Evolutionary conservation across 805 yeast species (phyloP).

Genomic region (Schizosaccharomyces cryophilus): DNA sequence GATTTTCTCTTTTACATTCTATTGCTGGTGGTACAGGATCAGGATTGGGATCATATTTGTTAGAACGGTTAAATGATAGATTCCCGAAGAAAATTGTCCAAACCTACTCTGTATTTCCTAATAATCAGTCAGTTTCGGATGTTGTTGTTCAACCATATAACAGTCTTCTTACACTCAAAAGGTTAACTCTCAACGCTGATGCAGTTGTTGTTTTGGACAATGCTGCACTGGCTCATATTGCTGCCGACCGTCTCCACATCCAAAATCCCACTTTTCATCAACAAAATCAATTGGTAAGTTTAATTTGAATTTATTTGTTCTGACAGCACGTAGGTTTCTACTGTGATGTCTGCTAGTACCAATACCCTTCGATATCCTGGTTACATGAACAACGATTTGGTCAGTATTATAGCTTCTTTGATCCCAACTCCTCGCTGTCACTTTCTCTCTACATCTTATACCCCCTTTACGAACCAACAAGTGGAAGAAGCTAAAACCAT

Average conservation of each 20-base stretch:
- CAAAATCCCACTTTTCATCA: conserved; percentile 46
- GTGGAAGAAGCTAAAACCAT: conserved; percentile 34
- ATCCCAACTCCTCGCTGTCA: conserved; percentile 72
- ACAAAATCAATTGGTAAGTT: conserved; percentile 41
- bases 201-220: conserved; percentile 78
- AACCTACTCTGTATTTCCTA: conserved; percentile 72
- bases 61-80: conserved; percentile 58
- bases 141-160: conserved; percentile 98
- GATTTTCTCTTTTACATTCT: conserved; percentile 75
- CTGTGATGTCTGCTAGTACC: conserved; percentile 62
- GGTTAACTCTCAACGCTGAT: conserved; percentile 68
- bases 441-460: conserved; percentile 44
- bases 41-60: conserved; percentile 64
- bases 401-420: conserved; percentile 55
- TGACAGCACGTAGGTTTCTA: conserved; percentile 22
- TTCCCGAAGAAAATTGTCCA: conserved; percentile 62
- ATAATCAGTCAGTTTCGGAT: conserved; percentile 56
- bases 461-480: conserved; percentile 53
- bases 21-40: conserved; percentile 98
- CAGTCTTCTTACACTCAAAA: conserved; percentile 52
- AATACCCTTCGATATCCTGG: conserved; percentile 80
- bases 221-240: conserved; percentile 52
- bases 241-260: conserved; percentile 33
- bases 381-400: conserved; percentile 65
- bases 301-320: background rate